Conservation (phyloP, 2,329 filamentous ascomycete genomes). For the Neurospora crassa region DNA sequence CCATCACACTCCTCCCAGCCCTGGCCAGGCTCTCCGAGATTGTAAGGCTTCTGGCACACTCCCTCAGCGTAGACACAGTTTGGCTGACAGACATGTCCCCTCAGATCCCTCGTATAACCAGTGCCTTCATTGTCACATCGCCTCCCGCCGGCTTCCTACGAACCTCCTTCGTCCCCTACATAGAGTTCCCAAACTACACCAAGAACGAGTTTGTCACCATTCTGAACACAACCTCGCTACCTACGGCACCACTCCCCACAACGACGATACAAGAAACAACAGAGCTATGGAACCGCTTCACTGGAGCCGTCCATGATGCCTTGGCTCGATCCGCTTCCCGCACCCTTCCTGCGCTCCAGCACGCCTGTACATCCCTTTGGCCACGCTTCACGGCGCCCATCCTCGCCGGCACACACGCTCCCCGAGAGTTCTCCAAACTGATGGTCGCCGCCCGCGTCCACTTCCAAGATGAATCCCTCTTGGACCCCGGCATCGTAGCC, state of each 20-base stretch:
- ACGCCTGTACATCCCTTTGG: conserved; percentile 70
- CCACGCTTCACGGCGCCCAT: conserved; percentile 74
- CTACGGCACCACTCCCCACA: conserved; percentile 36
- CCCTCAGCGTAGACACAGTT: too few species aligned
- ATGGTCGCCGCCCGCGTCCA: conserved; percentile 60
- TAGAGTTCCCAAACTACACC: conserved; percentile 77
- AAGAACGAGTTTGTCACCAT: conserved; percentile 74
- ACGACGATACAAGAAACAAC: conserved; percentile 44
- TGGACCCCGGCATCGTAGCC: conserved; percentile 54
- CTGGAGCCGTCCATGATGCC: conserved; percentile 77
- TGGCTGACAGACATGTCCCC: conserved; percentile 4
- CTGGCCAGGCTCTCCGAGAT: conserved; percentile 73
- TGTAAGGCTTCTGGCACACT: conserved; percentile 37
- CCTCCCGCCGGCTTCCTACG: conserved; percentile 63
- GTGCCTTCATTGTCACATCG: conserved; percentile 66
- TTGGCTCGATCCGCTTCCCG: conserved; percentile 71
- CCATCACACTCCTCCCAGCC: conserved; percentile 68
- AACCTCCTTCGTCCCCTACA: conserved; percentile 59
- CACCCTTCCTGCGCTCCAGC: conserved; percentile 63
- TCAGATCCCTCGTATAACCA: conserved; percentile 69
- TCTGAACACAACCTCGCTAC: conserved; percentile 48
- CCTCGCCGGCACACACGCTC: conserved; percentile 58
- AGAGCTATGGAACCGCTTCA: conserved; percentile 73
- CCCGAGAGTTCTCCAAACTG: conserved; percentile 76
- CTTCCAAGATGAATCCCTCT: conserved; percentile 62